Conservation (phyloP, 2,329 filamentous ascomycete species). For the Cladorrhinum sp. region DNA sequence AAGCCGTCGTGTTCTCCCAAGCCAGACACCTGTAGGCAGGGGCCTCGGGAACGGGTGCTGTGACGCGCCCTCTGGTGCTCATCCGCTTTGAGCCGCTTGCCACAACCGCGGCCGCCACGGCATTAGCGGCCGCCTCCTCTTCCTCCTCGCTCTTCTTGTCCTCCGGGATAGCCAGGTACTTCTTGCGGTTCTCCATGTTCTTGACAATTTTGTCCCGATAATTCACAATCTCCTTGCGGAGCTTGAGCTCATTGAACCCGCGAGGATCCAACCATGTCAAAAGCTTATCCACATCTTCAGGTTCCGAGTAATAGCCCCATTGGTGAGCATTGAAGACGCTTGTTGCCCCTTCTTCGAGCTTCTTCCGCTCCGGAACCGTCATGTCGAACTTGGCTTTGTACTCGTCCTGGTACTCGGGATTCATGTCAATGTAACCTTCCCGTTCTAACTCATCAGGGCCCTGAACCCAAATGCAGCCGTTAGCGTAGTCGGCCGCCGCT, state of each 20-base stretch:
- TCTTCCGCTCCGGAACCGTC: constrained; percentile 82
- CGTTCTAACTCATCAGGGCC: constrained; percentile 87
- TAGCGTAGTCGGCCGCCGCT: constrained; percentile 81
- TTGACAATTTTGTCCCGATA: constrained; percentile 73
- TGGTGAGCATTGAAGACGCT: constrained; percentile 73
- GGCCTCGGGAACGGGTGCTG: constrained; percentile 36
- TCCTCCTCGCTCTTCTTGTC: constrained; percentile 34
- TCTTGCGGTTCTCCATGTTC: constrained; percentile 76
- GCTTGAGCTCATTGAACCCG: constrained; percentile 79
- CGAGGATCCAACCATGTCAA: constrained; percentile 86
- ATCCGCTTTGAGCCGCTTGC: constrained; percentile 36
- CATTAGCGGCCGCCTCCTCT: constrained; percentile 7
- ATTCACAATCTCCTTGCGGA: constrained; percentile 78
- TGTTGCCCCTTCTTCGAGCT: constrained; percentile 77
- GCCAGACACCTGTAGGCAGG: constrained; percentile 47
- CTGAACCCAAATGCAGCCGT: constrained; percentile 94
- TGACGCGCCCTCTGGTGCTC: constrained; percentile 40
- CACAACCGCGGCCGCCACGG: neutral
- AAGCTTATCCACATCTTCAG: constrained; percentile 72
- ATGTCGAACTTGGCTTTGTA: constrained; percentile 76
- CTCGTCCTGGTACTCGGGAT: constrained; percentile 66
- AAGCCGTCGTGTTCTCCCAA: constrained; percentile 56
- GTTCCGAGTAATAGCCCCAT: constrained; percentile 89
- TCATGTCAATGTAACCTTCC: constrained; percentile 79
- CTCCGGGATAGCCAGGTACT: constrained; percentile 59